Base-by-base conservation (phyloP, 352 stramenopile genomes). In the Pythium aquatile region DNA sequence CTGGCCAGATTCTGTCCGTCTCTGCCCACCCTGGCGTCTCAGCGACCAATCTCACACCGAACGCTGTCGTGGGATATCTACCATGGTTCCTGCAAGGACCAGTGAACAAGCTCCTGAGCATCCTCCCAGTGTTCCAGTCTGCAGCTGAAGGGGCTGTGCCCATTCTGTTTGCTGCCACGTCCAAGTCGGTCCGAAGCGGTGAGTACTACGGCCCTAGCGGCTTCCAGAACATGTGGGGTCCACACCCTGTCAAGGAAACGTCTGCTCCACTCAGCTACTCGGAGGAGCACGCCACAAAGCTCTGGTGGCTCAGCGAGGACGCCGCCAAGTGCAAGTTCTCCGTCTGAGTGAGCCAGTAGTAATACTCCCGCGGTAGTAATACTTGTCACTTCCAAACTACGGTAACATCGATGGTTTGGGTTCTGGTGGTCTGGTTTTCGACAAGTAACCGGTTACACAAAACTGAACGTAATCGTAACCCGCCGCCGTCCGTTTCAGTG, bases 21-120 rank as follows among this genome's bases (percentile, higher is more conserved):
- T 62, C 70, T 3, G 49, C 68, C 5, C 70, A 77, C 39, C 70
- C 70, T 16, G 70, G 70, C 42, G 48, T 71, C 3, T 32, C 64
- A 2, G 28, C 58, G 13, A 76, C 68, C 8, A 68, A 78, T 3
- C 48, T 78, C 24, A 57, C 51, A 0, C 61, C 53, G 1, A 74
- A 70, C 39, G 65, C 59, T n/a, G 48, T 76, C 11, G 29, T 71
- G 39, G 65, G 60, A 8, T 75, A 69, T 29, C 42, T 74, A n/a
- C 68, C 71, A 3, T 10, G 39, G 3, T 72, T 77, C 30, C 29
- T 77, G 7, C 61, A 74, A 29, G 28, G n/a, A 7, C 64, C 64
- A 26, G 8, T 66, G 6, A 24, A 24, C 42, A 66, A 48, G n/a
- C 20, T 70, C 16, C 17, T 70, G 32, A 32, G 30, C 30, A 17